Evolutionary conservation across 2,329 filamentous ascomycete species (phyloP), one percentile per base, ranked within the genome.

Genomic region (Xylariaceae sp.): DNA sequence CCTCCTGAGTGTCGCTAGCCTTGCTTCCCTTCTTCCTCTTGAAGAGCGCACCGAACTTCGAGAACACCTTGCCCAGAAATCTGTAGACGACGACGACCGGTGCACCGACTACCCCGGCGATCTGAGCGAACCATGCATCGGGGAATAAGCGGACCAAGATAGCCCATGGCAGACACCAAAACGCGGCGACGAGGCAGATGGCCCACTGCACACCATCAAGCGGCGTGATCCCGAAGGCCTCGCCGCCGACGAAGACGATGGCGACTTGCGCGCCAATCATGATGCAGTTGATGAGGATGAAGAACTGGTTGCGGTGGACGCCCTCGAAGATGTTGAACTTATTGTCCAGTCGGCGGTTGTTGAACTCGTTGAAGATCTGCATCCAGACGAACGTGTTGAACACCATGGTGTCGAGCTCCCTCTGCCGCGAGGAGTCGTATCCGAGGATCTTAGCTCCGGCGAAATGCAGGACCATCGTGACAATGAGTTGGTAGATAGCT

Each of bases 301-400:
- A 82, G 61, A 78, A 79, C 44, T 62, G 65, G 55, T 81, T 81
- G 39, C 68, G 68, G 45, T 71, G 66, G 3, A 81, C 59, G 8
- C 77, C 77, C 51, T 79, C 73, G 39, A 82, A 73, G 31, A 82
- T 72, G 51, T 81, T 81, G 63, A 82, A 71, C 45, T 73, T 71
- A 61, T 81, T 81, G 53, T 82, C 79, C 0, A 82, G 66, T 30
- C 78, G 76, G 22, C 79, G 72, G 55, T 78, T 80, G 62, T 83
- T 84, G 65, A 81, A 75, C 60, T 81, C 73, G 60, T 85, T 85
- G 66, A 85, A 85, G 47, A 85, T 83, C 54, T 85, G 81, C 71
- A 85, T 79, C 80, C 81, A 85, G 2, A 85, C 81, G 52, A 83
- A 85, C 0, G 76, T 79, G 61, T 85, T 85, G 66, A 85, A 85